Evolutionary conservation across 768 basidiomycete species (phyloP), one percentile per base, ranked within the genome.

Genomic region (Naganishia onofrii): DNA sequence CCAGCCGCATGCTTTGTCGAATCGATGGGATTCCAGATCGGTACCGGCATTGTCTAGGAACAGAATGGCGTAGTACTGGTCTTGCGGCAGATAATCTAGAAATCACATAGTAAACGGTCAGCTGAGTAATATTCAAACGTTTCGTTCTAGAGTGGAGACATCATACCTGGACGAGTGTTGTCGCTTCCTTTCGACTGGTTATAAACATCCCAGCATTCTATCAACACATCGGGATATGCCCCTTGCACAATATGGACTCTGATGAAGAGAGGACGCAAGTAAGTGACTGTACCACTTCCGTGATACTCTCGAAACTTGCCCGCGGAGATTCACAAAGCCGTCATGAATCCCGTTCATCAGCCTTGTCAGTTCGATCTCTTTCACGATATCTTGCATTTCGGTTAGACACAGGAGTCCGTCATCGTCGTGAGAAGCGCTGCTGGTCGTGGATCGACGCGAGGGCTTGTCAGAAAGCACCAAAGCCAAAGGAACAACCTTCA

Each of bases 241-340:
- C 96, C 96, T 72, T 86, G 84, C 5, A 97, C 93, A 58, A 98
- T 85, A 74, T 91, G 94, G 0, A 92, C 86, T 71, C 91, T 90
- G 75, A 8, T 31, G 8, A 21, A 38, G 10, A 23, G 28, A 26
- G n/a, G n/a, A 21, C n/a, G 3, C n/a, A 26, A 51, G 32, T 67
- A 29, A 58, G 38, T 26, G 31, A 55, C 5, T 32, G 5, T 58
- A 64, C 5, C 13, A 44, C 17, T 9, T 56, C 46, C 15, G 13
- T 8, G 2, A 2, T 13, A 55, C 51, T 46, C 19, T 12, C 13
- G 7, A 0, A 6, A 78, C 82, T 69, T 63, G 84, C 84, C 78
- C 80, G 68, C 90, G 81, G 54, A 93, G 86, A 75, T 86, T 86
- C 51, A 93, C 88, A 75, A 96, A 98, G 0, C 91, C 90, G 19